Base-by-base conservation (phyloP, 169 alveolate species). In the Hepatocystis sp. region DNA sequence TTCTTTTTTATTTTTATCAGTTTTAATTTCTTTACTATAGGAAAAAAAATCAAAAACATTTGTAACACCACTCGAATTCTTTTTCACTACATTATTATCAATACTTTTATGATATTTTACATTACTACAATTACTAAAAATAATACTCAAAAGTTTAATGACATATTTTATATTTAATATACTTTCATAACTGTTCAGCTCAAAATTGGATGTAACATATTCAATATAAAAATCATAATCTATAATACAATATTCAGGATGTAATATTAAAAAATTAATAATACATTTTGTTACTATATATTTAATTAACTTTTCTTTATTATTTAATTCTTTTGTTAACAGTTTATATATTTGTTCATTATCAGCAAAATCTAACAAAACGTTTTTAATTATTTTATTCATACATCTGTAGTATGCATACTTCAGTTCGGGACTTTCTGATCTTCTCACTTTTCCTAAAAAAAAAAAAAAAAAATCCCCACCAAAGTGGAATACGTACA, bases 201-300 rank as follows among this genome's bases (percentile, higher is more conserved):
- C 21, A 32, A 44, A 46, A 28, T 30, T 55, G 19, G 39, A 66
- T 27, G 13, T 21, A 13, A 81, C 21, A 23, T 27, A 51, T 47
- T 64, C 63, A 61, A 81, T 42, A 51, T 61, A 81, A 64, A 21
- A 81, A 5, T 61, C 89, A 30, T 21, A 81, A 25, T 81, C 84
- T 23, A 81, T 19, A 21, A 81, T 13, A 28, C 84, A 81, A 53
- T 81, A 81, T 52, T 81, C 89, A 15, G 89, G 89, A 40, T 63
- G 23, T 11, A 49, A 13, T 10, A 81, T 81, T 42, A 81, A 81
- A 13, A 81, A 23, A 28, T 63, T 51, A 32, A 61, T 49, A 7
- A 81, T 58, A 25, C 89, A 81, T 65, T 63, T 81, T 23, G 63
- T 28, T 21, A 46, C 21, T 11, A 15, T 47, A 65, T 40, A n/a